Evolutionary conservation across 1,284 basidiomycete species (phyloP).

Genomic region (Ustilago loliicola): DNA sequence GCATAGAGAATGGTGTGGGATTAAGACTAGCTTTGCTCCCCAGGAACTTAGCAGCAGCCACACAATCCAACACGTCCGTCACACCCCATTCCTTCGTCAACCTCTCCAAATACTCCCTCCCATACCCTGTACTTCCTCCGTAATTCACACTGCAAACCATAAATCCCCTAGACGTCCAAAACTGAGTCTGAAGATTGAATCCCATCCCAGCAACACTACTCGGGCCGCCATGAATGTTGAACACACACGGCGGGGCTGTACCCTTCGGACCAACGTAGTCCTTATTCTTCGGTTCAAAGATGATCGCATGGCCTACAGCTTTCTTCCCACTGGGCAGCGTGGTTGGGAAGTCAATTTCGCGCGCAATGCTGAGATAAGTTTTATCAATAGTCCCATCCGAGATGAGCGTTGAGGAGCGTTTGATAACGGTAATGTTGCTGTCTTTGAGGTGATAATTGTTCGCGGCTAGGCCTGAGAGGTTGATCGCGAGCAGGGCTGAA

Average conservation of each 20-base stretch:
- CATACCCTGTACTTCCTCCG: constrained; percentile 78
- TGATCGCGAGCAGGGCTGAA: constrained; percentile 39
- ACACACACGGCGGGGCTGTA: constrained; percentile 78
- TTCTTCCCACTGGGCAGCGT: constrained; percentile 47
- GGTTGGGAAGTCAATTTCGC: constrained; percentile 62
- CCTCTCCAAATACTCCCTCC: constrained; percentile 72
- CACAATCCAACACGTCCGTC: constrained; percentile 77
- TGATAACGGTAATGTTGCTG: constrained; percentile 42
- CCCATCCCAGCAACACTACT: constrained; percentile 74
- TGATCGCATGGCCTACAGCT: constrained; percentile 73
- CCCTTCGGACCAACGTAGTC: constrained; percentile 73
- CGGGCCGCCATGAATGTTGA: constrained; percentile 79
- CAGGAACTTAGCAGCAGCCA: constrained; percentile 74
- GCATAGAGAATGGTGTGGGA: constrained; percentile 14
- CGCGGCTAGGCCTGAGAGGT: constrained; percentile 31
- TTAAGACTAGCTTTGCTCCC: constrained; percentile 62
- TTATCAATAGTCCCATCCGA: constrained; percentile 40
- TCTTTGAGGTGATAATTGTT: constrained; percentile 18
- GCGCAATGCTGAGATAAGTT: constrained; percentile 36
- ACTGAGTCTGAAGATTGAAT: constrained; percentile 74
- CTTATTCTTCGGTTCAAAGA: constrained; percentile 78
- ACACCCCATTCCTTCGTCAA: constrained; percentile 79
- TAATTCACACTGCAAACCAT: constrained; percentile 79
- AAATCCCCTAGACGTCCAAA: constrained; percentile 71
- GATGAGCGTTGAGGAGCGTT: constrained; percentile 44